A percentile compares a stretch with the other conserved stretches of the same genome.
Evolutionary conservation across 1,284 basidiomycete genomes (phyloP).

Genomic region (Heliocybe sulcata): DNA sequence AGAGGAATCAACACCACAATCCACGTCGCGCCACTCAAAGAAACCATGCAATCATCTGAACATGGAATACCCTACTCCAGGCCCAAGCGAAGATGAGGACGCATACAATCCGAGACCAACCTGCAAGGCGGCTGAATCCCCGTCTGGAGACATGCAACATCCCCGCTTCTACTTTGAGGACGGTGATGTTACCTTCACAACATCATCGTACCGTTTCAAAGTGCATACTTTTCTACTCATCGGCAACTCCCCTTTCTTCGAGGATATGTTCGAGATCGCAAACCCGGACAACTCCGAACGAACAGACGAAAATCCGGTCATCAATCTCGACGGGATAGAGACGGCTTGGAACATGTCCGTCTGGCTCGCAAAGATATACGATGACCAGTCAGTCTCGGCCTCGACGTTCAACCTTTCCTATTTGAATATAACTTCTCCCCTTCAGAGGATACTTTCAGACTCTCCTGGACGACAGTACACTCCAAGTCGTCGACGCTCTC

Average conservation of each 20-base stretch:
- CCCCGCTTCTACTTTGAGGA: neutral
- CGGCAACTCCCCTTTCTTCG: neutral
- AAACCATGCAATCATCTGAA: too few relatives aligned
- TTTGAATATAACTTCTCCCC: neutral
- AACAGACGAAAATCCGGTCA: neutral
- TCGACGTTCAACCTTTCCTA: neutral
- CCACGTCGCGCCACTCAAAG: too few relatives aligned
- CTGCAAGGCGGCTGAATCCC: too few relatives aligned
- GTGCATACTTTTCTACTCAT: neutral
- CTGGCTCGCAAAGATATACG: neutral
- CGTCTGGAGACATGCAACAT: neutral
- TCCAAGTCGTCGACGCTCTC: neutral
- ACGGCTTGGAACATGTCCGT: neutral
- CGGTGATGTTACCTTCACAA: neutral
- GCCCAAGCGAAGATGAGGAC: too few relatives aligned
- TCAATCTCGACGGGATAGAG: neutral
- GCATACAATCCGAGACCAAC: too few relatives aligned
- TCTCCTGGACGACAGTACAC: neutral
- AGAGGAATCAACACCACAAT: too few relatives aligned
- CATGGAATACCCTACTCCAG: too few relatives aligned
- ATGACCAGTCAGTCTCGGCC: neutral
- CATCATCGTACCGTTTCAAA: neutral
- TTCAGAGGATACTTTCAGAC: neutral
- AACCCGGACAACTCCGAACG: neutral
- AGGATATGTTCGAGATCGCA: neutral